Evolutionary conservation across 2,329 filamentous ascomycete species (phyloP).

Genomic region (Verticillium dahliae): DNA sequence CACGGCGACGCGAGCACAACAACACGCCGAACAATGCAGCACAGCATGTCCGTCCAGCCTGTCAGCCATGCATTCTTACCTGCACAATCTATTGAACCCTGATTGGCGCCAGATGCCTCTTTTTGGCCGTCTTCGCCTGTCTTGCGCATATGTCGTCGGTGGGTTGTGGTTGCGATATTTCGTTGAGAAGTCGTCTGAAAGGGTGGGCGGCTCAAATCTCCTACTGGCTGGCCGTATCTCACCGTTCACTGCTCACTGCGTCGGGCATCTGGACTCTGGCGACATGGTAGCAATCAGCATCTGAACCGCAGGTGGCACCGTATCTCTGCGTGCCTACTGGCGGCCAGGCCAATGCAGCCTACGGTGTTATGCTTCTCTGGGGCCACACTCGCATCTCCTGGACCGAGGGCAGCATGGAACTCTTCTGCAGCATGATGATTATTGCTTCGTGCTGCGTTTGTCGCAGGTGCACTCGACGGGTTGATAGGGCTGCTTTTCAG

Average conservation of each 20-base stretch:
- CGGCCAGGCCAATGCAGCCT: background rate
- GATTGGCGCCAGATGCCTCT: background rate
- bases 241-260: background rate
- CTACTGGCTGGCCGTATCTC: background rate
- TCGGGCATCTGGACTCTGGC: background rate
- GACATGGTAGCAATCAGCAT: slow-evolving; percentile 1
- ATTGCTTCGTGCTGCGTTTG: background rate
- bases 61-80: background rate
- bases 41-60: background rate
- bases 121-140: background rate
- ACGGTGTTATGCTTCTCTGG: background rate
- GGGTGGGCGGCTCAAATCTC: background rate
- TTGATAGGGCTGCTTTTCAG: background rate
- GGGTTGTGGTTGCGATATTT: background rate
- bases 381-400: background rate
- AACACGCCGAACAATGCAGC: background rate
- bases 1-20: background rate
- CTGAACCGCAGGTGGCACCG: background rate
- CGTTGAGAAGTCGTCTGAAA: background rate
- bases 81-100: background rate
- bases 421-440: background rate
- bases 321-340: background rate
- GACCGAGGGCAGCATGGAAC: background rate
- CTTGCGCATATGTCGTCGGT: background rate
- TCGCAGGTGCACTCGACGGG: background rate